Conservation (phyloP, 2,329 filamentous ascomycete genomes). For the Diplodia seriata region DNA sequence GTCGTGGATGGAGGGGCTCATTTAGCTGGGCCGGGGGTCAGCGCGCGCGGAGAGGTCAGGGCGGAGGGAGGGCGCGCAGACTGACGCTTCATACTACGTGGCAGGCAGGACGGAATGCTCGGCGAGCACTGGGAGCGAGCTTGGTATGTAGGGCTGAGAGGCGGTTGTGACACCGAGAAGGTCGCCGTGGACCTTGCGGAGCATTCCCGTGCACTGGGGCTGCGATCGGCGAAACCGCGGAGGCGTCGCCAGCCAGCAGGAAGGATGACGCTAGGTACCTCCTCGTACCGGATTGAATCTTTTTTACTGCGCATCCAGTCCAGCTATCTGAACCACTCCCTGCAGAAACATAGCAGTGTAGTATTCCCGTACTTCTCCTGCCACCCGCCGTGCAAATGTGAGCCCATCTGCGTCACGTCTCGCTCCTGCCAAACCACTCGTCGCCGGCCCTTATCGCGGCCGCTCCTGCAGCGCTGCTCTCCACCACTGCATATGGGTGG, state of each 20-base stretch:
- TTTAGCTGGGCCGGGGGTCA: constrained; percentile 31
- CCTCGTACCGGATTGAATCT: no score
- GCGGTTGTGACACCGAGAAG: constrained; percentile 15
- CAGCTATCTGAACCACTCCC: no score
- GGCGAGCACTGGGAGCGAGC: constrained; percentile 22
- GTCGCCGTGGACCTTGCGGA: constrained; percentile 23
- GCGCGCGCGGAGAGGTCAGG: constrained; percentile 12
- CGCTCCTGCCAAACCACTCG: neutral
- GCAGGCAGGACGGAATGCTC: constrained; percentile 26
- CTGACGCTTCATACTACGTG: constrained; percentile 34
- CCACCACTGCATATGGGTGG: no score
- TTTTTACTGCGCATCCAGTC: no score
- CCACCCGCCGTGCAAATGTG: neutral
- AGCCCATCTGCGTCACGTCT: neutral
- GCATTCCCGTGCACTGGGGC: constrained; percentile 10
- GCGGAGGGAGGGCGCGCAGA: constrained; percentile 8
- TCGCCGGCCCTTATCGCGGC: no score
- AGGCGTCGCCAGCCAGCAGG: neutral
- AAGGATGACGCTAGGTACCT: neutral
- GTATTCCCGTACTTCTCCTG: no score
- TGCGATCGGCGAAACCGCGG: constrained; percentile 16
- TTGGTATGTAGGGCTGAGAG: constrained; percentile 30
- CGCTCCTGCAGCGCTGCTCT: no score
- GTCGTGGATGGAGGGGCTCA: constrained; percentile 34
- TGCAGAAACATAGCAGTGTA: no score